Evolutionary conservation across 1,284 basidiomycete species (phyloP).

Genomic region (Naganishia albida): DNA sequence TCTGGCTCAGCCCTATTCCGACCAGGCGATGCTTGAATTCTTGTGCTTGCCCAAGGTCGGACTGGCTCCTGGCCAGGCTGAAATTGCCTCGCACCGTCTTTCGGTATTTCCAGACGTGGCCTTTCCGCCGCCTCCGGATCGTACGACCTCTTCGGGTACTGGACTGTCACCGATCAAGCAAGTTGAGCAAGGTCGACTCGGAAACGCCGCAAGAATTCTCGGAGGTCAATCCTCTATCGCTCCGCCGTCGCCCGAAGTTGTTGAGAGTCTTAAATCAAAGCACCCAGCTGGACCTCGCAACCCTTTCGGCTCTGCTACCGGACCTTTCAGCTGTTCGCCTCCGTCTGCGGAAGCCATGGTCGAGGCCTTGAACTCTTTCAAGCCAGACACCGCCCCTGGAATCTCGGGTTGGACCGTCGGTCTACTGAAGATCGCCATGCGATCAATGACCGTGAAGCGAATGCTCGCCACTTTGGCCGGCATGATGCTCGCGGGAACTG

Average conservation of each 20-base stretch:
- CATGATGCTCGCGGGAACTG: too few relatives aligned
- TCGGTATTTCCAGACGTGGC: background rate
- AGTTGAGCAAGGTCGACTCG: background rate
- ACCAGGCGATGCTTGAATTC: background rate
- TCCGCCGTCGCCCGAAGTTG: background rate
- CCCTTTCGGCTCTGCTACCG: background rate
- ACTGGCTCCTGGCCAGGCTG: slow-evolving; percentile 4
- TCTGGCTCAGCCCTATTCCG: background rate
- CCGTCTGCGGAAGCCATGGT: background rate
- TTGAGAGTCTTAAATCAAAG: background rate
- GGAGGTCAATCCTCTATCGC: background rate
- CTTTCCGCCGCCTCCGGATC: too few relatives aligned
- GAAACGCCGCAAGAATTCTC: too few relatives aligned
- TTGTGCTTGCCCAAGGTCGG: slow-evolving; percentile 9
- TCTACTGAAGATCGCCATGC: too few relatives aligned
- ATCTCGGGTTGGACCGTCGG: slow-evolving; percentile 10
- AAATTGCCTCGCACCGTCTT: too few relatives aligned
- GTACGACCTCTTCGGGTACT: too few relatives aligned
- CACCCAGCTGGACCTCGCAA: background rate
- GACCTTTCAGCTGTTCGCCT: background rate
- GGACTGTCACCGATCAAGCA: too few relatives aligned
- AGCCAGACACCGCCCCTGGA: slow-evolving; percentile 5
- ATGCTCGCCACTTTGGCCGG: too few relatives aligned
- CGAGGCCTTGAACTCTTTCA: background rate
- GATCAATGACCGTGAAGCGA: too few relatives aligned